These are phyloP conservation scores for Fraxinus americana DNA, from an alignment of 257 asterid genomes.

Conservation along the genomic window DNA sequence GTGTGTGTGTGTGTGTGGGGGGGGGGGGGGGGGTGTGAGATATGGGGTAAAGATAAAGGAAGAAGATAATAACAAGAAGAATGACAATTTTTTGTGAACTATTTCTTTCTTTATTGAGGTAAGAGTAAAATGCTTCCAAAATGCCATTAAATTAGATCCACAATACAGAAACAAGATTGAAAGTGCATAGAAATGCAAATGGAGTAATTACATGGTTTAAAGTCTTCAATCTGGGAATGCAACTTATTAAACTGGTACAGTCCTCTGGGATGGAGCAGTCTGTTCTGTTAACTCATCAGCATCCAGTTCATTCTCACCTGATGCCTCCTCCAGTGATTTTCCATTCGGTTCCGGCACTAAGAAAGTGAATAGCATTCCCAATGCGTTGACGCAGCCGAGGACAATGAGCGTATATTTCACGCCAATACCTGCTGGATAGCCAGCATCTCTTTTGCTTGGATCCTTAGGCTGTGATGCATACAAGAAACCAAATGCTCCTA, in stretches of 20 bases:
- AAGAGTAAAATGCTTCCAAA: background rate
- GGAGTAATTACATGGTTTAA: background rate
- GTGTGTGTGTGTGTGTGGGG: no score
- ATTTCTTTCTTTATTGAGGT: background rate
- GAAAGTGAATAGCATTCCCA: conserved; percentile 41
- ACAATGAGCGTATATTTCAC: conserved; percentile 40
- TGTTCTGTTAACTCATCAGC: conserved; percentile 18
- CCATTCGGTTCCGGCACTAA: conserved; percentile 52
- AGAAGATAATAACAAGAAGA: background rate
- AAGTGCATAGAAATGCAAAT: background rate
- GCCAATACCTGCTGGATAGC: conserved; percentile 51
- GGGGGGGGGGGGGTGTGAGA: no score
- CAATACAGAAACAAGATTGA: background rate
- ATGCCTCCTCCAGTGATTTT: conserved; percentile 45
- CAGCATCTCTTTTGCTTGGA: conserved; percentile 30
- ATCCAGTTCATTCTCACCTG: conserved; percentile 31
- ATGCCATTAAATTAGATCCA: background rate
- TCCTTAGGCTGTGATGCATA: conserved; percentile 39
- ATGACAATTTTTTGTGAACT: no score
- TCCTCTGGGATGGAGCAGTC: conserved; percentile 3
- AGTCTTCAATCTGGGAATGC: background rate
- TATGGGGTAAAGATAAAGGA: no score
- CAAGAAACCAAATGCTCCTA: conserved; percentile 49
- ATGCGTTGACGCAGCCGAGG: conserved; percentile 30
- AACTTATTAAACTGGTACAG: conserved; percentile 10